Percentiles rank a stretch among this genome's conserved stretches.
These are phyloP conservation scores for Juncus inflexus DNA, from an alignment of 176 grass and related monocot species.

Conservation along the genomic window DNA sequence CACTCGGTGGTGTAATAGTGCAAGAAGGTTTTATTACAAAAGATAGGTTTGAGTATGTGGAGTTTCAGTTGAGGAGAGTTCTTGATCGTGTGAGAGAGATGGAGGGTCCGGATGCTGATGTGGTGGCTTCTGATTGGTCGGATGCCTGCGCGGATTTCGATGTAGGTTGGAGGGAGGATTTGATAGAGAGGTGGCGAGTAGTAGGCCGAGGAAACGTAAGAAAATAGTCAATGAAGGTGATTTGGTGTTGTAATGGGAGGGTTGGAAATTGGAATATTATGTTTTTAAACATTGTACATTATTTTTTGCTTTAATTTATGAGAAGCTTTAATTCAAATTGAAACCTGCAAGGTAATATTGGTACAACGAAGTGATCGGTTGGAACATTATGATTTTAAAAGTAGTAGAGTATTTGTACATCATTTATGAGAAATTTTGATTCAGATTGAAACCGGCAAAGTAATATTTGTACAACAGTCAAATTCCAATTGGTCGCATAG, in stretches of 20 bases:
- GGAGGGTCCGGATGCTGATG: constrained; percentile 17
- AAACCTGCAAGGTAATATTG: not conserved
- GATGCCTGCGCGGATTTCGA: constrained; percentile 18
- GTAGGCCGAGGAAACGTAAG: constrained; percentile 30
- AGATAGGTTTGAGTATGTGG: constrained; percentile 40
- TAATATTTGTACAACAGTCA: too few relatives aligned
- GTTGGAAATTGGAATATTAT: not conserved
- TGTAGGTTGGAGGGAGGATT: constrained; percentile 15
- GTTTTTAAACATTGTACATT: not conserved
- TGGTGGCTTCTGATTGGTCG: constrained; percentile 26
- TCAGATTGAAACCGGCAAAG: not conserved
- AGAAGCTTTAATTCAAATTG: not conserved
- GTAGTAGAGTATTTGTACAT: not conserved
- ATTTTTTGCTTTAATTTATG: not conserved
- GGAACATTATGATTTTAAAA: too few relatives aligned
- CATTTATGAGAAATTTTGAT: not conserved
- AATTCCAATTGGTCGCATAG: too few relatives aligned
- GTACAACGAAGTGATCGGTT: too few relatives aligned
- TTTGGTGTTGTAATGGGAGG: not conserved
- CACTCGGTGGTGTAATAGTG: constrained; percentile 39
- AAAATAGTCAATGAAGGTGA: constrained; percentile 17
- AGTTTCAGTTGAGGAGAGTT: constrained; percentile 37
- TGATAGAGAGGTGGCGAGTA: constrained; percentile 1
- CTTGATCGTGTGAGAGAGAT: constrained; percentile 48
- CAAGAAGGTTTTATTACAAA: constrained; percentile 35